Percentiles rank a stretch among this genome's conserved stretches.
These are phyloP conservation scores for Chaetomium sp. DNA, from an alignment of 2,329 filamentous ascomycete species.

Conservation along the genomic window DNA sequence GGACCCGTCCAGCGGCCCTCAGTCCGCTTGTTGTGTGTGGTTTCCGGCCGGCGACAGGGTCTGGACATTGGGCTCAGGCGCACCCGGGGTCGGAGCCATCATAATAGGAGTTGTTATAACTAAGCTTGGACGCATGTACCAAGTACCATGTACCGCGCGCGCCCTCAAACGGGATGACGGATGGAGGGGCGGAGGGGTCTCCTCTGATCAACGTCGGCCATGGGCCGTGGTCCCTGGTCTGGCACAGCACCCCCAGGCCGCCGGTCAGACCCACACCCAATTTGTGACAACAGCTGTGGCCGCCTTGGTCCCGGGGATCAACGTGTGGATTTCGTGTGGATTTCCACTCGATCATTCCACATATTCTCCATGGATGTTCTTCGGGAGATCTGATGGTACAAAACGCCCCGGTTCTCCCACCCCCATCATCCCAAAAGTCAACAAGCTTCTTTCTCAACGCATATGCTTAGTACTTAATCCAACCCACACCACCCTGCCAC, in stretches of 20 bases:
- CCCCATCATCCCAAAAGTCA: conserved; percentile 44
- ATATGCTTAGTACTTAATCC: conserved; percentile 44
- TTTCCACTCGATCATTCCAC: conserved; percentile 55
- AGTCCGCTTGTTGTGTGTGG: conserved; percentile 18
- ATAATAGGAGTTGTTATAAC: conserved; percentile 48
- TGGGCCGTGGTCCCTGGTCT: conserved; percentile 46
- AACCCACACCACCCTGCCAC: conserved; percentile 41
- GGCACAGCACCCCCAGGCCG: conserved; percentile 39
- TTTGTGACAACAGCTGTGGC: conserved; percentile 56
- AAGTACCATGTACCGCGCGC: conserved; percentile 27
- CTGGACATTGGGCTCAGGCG: conserved; percentile 36
- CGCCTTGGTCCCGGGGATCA: conserved; percentile 48
- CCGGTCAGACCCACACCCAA: conserved; percentile 52
- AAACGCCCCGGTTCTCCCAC: conserved; percentile 40
- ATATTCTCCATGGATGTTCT: conserved; percentile 39
- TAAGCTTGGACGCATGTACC: conserved; percentile 45
- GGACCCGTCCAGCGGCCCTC: conserved; percentile 24
- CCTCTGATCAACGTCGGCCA: conserved; percentile 37
- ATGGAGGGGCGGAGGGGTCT: conserved; percentile 22
- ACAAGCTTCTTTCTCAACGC: conserved; percentile 46
- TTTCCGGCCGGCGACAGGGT: conserved; percentile 27
- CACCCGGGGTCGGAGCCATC: conserved; percentile 45
- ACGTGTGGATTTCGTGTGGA: conserved; percentile 43
- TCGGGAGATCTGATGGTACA: conserved; percentile 51
- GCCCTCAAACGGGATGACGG: conserved; percentile 14